Evolutionary conservation across 768 basidiomycete species (phyloP).

Genomic region (Thelephora ganbajun): DNA sequence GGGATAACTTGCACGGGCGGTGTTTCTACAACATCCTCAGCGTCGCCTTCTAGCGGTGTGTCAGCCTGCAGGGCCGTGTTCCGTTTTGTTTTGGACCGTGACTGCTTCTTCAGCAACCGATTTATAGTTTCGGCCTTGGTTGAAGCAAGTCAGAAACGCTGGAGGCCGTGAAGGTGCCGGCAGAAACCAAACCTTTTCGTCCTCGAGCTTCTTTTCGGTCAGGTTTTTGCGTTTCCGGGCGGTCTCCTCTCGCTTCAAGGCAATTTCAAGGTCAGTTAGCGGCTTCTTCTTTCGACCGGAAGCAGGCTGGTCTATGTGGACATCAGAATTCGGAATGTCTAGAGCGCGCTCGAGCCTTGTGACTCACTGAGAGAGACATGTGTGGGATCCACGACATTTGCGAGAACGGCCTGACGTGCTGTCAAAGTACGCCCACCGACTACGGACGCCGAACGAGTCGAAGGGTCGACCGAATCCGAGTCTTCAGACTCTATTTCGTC

Average conservation of each 20-base stretch:
- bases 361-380: slow-evolving; percentile 50
- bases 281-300: slow-evolving; percentile 45
- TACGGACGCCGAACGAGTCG: slow-evolving; percentile 15
- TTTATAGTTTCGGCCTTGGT: slow-evolving; percentile 76
- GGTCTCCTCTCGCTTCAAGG: slow-evolving; percentile 64
- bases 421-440: slow-evolving; percentile 19
- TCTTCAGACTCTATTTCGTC: slow-evolving; percentile 28
- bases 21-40: slow-evolving; percentile 23
- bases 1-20: slow-evolving; percentile 20
- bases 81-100: slow-evolving; percentile 48
- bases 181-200: slow-evolving; percentile 50
- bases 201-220: slow-evolving; percentile 72
- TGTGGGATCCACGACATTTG: slow-evolving; percentile 51
- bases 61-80: slow-evolving; percentile 34
- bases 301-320: slow-evolving; percentile 15
- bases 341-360: not conserved
- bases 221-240: slow-evolving; percentile 72
- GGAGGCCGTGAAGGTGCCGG: not conserved
- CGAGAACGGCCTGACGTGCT: slow-evolving; percentile 54
- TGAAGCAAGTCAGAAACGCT: not conserved
- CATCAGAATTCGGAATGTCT: not conserved
- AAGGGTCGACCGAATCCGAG: slow-evolving; percentile 23
- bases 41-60: slow-evolving; percentile 26
- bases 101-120: slow-evolving; percentile 76
- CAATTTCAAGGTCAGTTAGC: slow-evolving; percentile 59